Conservation (phyloP, 23 red algal genomes). For the Gracilaria vermiculophylla region DNA sequence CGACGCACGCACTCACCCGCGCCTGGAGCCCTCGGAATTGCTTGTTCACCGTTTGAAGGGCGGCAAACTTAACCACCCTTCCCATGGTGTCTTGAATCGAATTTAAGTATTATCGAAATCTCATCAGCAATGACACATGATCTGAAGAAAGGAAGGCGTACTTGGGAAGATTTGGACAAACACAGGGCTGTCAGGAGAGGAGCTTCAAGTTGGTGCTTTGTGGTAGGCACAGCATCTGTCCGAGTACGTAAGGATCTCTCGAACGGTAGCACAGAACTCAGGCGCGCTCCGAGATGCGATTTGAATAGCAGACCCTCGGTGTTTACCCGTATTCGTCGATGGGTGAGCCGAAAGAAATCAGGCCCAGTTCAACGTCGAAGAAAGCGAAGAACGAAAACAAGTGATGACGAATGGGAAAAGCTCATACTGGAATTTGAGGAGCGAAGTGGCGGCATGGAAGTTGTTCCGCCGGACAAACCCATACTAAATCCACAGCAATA, state of each 20-base stretch:
- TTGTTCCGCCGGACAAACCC: conserved; percentile 3
- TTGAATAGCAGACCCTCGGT: not conserved
- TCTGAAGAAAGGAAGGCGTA: not conserved
- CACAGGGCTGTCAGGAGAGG: not conserved
- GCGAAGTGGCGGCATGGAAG: conserved; percentile 11
- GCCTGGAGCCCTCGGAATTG: too few species aligned
- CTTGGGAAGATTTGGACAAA: not conserved
- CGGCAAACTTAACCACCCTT: too few species aligned
- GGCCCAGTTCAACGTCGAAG: not conserved
- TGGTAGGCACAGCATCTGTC: not conserved
- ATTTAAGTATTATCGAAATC: too few species aligned
- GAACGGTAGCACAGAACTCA: not conserved
- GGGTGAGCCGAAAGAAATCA: not conserved
- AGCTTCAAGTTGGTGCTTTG: not conserved
- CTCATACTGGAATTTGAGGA: conserved; percentile 79
- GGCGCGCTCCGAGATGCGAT: not conserved
- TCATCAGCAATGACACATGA: not conserved
- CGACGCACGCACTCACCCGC: too few species aligned
- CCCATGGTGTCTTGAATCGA: too few species aligned
- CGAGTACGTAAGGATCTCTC: not conserved
- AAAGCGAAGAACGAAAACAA: not conserved
- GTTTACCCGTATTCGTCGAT: conserved; percentile 1
- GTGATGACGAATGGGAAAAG: conserved; percentile 43
- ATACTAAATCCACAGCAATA: conserved; percentile 44
- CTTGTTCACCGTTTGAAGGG: too few species aligned